phyloP scores from a whole-genome alignment of 768 basidiomycete genomes.

The Leucocoprinus sp. region DNA sequence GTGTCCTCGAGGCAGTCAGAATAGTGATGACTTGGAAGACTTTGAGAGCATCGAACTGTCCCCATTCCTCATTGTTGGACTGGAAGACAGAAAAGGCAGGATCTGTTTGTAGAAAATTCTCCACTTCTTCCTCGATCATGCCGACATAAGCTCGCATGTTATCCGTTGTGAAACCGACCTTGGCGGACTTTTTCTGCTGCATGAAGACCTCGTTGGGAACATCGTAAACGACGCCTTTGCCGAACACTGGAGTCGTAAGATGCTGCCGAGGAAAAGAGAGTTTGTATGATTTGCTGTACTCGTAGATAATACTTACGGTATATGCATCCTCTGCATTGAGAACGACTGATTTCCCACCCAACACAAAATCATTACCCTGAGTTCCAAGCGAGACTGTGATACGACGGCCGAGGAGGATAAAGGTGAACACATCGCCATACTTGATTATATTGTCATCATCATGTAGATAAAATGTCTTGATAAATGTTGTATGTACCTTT shows the following conservation, averaged over 20 bases:
- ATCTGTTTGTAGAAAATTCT: conserved; percentile 64
- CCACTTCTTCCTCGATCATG: conserved; percentile 72
- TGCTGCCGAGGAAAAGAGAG: conserved; percentile 40
- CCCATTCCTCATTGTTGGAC: conserved; percentile 68
- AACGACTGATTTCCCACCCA: conserved; percentile 87
- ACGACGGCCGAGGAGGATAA: conserved; percentile 79
- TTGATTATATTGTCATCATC: conserved; percentile 23
- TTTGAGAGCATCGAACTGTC: conserved; percentile 63
- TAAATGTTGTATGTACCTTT: conserved; percentile 43
- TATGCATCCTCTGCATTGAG: conserved; percentile 97
- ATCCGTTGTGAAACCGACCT: conserved; percentile 88
- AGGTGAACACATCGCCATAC: conserved; percentile 98
- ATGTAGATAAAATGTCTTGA: no score
- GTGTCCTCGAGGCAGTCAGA: conserved; percentile 85
- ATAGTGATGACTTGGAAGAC: conserved; percentile 86
- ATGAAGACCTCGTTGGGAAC: conserved; percentile 94
- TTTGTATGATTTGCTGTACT: neutral
- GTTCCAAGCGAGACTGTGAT: conserved; percentile 88
- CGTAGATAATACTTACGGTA: conserved; percentile 39
- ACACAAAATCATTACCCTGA: conserved; percentile 88
- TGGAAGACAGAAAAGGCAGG: conserved; percentile 54
- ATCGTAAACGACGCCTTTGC: conserved; percentile 96
- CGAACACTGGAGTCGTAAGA: conserved; percentile 91
- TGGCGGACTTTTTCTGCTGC: conserved; percentile 99
- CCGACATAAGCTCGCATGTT: conserved; percentile 81